Percentiles rank a stretch among this genome's conserved stretches.
Conservation (phyloP, 2,329 filamentous ascomycete genomes). For the Pestalotiopsis fici region DNA sequence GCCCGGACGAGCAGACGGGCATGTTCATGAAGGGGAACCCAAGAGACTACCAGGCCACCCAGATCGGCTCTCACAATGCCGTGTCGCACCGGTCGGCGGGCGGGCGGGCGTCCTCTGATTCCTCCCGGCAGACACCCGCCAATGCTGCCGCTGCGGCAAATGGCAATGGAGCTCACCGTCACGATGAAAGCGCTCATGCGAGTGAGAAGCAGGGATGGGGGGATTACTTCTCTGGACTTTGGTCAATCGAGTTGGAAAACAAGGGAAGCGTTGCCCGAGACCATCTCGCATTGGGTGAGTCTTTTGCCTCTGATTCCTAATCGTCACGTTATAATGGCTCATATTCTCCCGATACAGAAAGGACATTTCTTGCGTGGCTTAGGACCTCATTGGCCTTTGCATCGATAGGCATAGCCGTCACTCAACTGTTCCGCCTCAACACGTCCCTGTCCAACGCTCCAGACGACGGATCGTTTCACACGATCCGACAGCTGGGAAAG, state of each 20-base stretch:
- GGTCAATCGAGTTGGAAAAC: conserved; percentile 77
- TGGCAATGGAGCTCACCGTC: conserved; percentile 15
- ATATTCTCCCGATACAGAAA: conserved; percentile 51
- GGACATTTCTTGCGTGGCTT: conserved; percentile 84
- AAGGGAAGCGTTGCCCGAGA: conserved; percentile 83
- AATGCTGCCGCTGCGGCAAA: not conserved
- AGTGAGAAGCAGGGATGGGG: conserved; percentile 51
- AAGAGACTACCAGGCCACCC: conserved; percentile 41
- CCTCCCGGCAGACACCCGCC: not conserved
- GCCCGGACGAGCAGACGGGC: conserved; percentile 42
- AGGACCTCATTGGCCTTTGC: conserved; percentile 81
- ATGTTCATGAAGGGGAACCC: conserved; percentile 35
- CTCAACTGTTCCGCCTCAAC: conserved; percentile 83
- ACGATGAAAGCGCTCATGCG: conserved; percentile 15
- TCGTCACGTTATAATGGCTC: not conserved
- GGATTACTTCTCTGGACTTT: conserved; percentile 46
- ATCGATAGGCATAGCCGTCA: conserved; percentile 80
- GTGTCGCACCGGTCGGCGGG: conserved; percentile 18
- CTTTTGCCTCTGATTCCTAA: not conserved
- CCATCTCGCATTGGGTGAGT: conserved; percentile 74
- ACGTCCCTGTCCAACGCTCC: conserved; percentile 52
- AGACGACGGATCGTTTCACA: conserved; percentile 36
- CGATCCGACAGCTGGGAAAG: conserved; percentile 66
- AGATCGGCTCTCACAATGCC: conserved; percentile 12
- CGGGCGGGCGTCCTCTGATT: conserved; percentile 15